Conservation (phyloP, 2,329 filamentous ascomycete genomes). For the Lachnellula occidentalis region DNA sequence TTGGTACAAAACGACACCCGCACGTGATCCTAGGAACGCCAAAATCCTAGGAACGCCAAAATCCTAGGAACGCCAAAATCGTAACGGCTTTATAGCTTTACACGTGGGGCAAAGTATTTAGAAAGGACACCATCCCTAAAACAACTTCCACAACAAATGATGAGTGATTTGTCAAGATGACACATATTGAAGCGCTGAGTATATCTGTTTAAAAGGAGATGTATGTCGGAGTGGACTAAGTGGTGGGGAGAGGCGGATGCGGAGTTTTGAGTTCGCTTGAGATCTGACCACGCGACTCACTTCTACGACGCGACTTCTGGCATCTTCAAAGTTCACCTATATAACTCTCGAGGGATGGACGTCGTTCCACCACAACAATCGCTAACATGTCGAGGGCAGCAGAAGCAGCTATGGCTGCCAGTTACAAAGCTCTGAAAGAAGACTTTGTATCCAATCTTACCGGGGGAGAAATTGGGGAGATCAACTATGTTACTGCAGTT, state of each 20-base stretch:
- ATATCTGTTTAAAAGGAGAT: background rate
- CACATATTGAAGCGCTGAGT: background rate
- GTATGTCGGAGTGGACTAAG: background rate
- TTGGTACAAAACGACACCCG: too few species aligned
- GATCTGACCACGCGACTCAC: too few species aligned
- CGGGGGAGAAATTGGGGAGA: conserved; percentile 77
- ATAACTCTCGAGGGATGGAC: conserved; percentile 3
- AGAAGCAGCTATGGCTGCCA: conserved; percentile 38
- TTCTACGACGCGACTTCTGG: conserved; percentile 14
- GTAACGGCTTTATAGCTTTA: too few species aligned
- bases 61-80: too few species aligned
- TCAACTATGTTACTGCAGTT: conserved; percentile 79
- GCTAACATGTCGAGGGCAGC: conserved; percentile 27
- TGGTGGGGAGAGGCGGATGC: background rate
- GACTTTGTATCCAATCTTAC: conserved; percentile 90
- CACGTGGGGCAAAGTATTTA: too few species aligned
- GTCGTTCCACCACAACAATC: conserved; percentile 1
- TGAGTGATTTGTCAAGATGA: background rate
- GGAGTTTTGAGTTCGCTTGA: background rate
- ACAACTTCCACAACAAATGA: background rate
- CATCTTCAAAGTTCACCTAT: conserved; percentile 13
- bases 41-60: too few species aligned
- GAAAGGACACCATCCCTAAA: background rate
- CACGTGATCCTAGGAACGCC: too few species aligned
- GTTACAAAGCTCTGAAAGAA: conserved; percentile 90